Evolutionary conservation across 352 stramenopile species (phyloP), one percentile per base, ranked within the genome.

Genomic region (Globisporangium splendens): DNA sequence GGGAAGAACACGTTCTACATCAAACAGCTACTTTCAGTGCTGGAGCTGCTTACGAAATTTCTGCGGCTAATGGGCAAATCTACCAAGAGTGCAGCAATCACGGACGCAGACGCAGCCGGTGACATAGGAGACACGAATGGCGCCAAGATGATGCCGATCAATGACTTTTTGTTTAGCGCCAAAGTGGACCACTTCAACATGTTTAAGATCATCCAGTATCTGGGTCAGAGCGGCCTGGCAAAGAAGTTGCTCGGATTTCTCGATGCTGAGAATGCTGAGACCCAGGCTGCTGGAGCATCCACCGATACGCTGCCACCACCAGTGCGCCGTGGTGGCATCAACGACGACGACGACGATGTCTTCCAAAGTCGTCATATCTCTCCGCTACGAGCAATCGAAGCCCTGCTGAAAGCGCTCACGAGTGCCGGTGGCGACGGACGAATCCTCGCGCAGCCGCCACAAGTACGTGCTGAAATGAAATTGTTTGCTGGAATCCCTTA

Each of bases 1-100:
- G 86, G 86, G 41, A 89, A 83, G 48, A 96, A 96, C 60, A 58
- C 66, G 13, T 96, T 93, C 51, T 96, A 96, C 75, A 95, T 96
- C 67, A 96, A 96, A 39, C 88, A 96, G 47, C 59, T 96, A 14
- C 66, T 96, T 35, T 77, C 79, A 4, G 75, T 95, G 8, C 62
- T 96, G 33, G 83, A 93, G 57, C 66, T 67, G 4, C 62, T 95
- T 21, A 81, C 80, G 7, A 94, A 94, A 50, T 96, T 86, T 63
- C 66, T 96, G 22, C 80, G 83, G 1, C 68, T 79, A 24, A 31
- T 79, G 24, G 69, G 62, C 63, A 89, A 84, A 41, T 38, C 50
- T 20, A 58, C 48, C n/a, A 63, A 49, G 8, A 59, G 54, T 13
- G 52, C 41, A 5, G 50, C 48, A 15, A 17, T 18, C 1, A 33